Conservation (phyloP, 192 early-diverging fungal genomes). For the Chytriomyces confervae region DNA sequence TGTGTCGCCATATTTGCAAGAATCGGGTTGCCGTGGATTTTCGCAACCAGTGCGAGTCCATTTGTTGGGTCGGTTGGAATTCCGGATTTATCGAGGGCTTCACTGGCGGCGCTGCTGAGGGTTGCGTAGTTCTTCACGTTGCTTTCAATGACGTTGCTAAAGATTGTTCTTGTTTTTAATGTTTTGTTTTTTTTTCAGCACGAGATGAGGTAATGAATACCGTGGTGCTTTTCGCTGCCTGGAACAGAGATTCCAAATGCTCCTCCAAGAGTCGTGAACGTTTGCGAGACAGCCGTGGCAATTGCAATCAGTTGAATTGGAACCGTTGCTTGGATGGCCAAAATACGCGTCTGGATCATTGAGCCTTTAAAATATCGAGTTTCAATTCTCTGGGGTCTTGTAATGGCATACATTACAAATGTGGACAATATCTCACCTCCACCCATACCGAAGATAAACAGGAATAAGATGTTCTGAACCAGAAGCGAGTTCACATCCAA, state of each 20-base stretch:
- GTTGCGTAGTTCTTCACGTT: constrained; percentile 38
- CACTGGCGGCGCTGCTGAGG: constrained; percentile 8
- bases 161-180: constrained; percentile 58
- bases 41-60: constrained; percentile 1
- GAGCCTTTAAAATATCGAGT: constrained; percentile 55
- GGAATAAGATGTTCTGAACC: constrained; percentile 62
- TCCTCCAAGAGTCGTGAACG: constrained; percentile 67
- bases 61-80: constrained; percentile 9
- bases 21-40: background rate
- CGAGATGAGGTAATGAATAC: too few relatives aligned
- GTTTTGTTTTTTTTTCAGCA: constrained; percentile 51
- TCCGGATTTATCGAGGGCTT: background rate
- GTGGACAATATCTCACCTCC: constrained; percentile 65
- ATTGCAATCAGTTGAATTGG: constrained; percentile 54
- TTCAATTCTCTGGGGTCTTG: constrained; percentile 52
- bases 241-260: constrained; percentile 67
- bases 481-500: constrained; percentile 58
- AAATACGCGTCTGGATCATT: constrained; percentile 74
- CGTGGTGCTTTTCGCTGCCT: background rate
- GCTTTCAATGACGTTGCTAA: constrained; percentile 62
- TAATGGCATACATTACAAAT: constrained; percentile 40
- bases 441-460: constrained; percentile 77
- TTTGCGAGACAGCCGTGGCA: constrained; percentile 72
- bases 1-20: constrained; percentile 1
- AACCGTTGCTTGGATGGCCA: constrained; percentile 75